Base-by-base conservation (phyloP, 176 grass and related monocot species). In the Rhynchospora breviuscula region DNA sequence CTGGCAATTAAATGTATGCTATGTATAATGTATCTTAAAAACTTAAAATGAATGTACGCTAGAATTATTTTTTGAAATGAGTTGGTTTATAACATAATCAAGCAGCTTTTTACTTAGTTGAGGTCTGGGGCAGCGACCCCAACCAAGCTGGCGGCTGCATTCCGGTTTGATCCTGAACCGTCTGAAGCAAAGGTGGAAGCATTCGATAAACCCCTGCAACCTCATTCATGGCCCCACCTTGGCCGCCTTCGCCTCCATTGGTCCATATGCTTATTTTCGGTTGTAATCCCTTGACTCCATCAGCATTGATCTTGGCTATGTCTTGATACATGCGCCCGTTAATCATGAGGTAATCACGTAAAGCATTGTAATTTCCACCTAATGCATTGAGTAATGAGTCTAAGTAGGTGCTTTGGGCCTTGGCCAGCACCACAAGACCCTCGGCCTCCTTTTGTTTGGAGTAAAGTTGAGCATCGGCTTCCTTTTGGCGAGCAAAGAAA, bases 201-300 rank as follows among this genome's bases (percentile, higher is more conserved):
- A 94, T 92, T 43, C 59, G 85, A 15, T 97, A 97, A 33, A 94
- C 75, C 40, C 94, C 89, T 0, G 92, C 92, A 13, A 97, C 64
- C 62, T 94, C 88, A 85, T 91, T 89, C 90, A 97, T 92, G 9
- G 92, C 94, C 7, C 85, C 88, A 0, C 17, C 58, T 2, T 40
- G 88, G 1, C 64, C 60, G n/a, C 18, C 67, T 6, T 4, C 60
- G 35, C 9, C 49, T 0, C 87, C 84, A 17, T 56, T 79, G 23
- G 86, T 91, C 94, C 92, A 97, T 8, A 97, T 61, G 63, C 90
- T 97, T 29, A 97, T 93, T 91, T 94, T 97, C 47, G 94, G 94
- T 85, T 97, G 68, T 10, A 97, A 72, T 7, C 90, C 94, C 8
- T 64, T 70, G 59, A 97, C 45, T 1, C 90, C 94, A 9, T 90